These are phyloP conservation scores for Candida germanica DNA, from an alignment of 805 yeast species.

Conservation along the genomic window DNA sequence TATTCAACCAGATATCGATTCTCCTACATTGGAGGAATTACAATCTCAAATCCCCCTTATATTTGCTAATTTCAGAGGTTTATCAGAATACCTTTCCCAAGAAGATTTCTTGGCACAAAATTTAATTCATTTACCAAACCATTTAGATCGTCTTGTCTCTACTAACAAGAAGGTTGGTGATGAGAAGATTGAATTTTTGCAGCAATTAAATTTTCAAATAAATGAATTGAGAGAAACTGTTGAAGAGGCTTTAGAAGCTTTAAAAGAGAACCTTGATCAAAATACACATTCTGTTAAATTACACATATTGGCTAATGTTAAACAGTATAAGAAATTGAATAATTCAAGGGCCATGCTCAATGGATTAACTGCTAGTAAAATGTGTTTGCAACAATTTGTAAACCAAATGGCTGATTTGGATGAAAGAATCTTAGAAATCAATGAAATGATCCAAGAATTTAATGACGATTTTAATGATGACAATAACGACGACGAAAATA, in stretches of 20 bases:
- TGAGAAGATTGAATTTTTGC: not conserved
- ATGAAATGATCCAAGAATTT: slow-evolving; percentile 11
- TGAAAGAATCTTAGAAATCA: slow-evolving; percentile 9
- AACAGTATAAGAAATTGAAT: slow-evolving; percentile 8
- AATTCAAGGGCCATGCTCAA: slow-evolving; percentile 12
- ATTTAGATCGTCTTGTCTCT: slow-evolving; percentile 2
- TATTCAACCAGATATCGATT: too few species aligned
- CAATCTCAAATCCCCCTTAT: slow-evolving; percentile 10
- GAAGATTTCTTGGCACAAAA: slow-evolving; percentile 12
- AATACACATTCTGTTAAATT: slow-evolving; percentile 9
- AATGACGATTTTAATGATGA: slow-evolving; percentile 3
- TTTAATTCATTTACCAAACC: slow-evolving; percentile 5
- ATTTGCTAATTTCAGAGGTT: slow-evolving; percentile 7
- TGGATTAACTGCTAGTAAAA: slow-evolving; percentile 10
- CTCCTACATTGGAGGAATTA: slow-evolving; percentile 12
- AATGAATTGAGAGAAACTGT: slow-evolving; percentile 6
- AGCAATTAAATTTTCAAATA: slow-evolving; percentile 1
- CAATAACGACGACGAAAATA: not conserved
- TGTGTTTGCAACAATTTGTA: slow-evolving; percentile 8
- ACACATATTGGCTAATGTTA: slow-evolving; percentile 12
- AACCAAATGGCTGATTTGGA: slow-evolving; percentile 7
- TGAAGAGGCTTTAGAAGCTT: slow-evolving; percentile 1
- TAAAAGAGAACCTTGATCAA: slow-evolving; percentile 2
- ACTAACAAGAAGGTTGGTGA: not conserved
- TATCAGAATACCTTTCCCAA: slow-evolving; percentile 10